Evolutionary conservation across 2,329 filamentous ascomycete species (phyloP).

Genomic region (Epichloe festucae): DNA sequence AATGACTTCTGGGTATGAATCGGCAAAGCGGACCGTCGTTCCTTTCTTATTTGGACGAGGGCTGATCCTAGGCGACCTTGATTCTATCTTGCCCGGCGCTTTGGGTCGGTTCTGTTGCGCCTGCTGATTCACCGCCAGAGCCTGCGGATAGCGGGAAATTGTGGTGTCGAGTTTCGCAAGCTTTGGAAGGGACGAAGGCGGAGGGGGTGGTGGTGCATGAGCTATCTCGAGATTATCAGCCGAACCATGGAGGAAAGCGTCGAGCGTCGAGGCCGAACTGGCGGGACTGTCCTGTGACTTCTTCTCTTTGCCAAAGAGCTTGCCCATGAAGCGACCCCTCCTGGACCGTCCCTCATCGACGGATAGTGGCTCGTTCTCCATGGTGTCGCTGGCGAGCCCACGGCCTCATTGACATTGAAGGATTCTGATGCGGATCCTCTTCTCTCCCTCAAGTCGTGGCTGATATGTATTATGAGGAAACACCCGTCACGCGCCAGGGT

Average conservation of each 20-base stretch:
- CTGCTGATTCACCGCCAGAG: constrained; percentile 31
- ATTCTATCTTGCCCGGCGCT: constrained; percentile 24
- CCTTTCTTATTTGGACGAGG: constrained; percentile 47
- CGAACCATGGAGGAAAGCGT: constrained; percentile 45
- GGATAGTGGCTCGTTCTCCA: constrained; percentile 33
- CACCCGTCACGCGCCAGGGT: not conserved
- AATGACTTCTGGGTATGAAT: constrained; percentile 65
- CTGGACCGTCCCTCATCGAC: constrained; percentile 29
- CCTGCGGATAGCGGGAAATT: constrained; percentile 43
- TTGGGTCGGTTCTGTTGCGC: constrained; percentile 32
- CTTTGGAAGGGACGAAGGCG: constrained; percentile 29
- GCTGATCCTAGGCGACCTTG: constrained; percentile 30
- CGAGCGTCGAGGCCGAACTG: constrained; percentile 33
- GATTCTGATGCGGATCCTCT: not conserved
- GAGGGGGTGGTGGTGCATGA: constrained; percentile 34
- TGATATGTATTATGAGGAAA: not conserved
- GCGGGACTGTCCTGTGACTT: constrained; percentile 20
- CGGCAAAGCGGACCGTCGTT: constrained; percentile 60
- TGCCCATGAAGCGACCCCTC: constrained; percentile 48
- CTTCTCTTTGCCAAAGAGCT: constrained; percentile 41
- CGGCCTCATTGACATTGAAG: constrained; percentile 17
- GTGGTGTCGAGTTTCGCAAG: constrained; percentile 45
- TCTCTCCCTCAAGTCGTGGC: not conserved
- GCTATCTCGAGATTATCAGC: constrained; percentile 42
- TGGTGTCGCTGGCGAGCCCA: constrained; percentile 16